phyloP scores from a whole-genome alignment of 371 early-diverging fungal species.

The Chytridium lagenaria region DNA sequence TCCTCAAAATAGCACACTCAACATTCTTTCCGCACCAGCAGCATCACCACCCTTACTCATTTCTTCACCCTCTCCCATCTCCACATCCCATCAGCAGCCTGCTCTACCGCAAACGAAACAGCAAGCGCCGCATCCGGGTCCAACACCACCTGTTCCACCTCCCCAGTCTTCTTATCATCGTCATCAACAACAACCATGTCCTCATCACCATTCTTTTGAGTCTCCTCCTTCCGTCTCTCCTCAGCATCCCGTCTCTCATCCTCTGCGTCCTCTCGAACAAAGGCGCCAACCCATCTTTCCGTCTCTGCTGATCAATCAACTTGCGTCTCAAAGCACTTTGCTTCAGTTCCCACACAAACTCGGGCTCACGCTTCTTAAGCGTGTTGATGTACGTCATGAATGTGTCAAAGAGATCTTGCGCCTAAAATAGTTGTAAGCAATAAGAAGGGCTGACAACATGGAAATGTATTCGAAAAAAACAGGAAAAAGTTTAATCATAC shows the following conservation, averaged over 20 bases:
- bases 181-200: neutral
- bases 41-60: neutral
- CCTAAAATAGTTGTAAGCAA: slow-evolving; percentile 18
- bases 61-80: neutral
- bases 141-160: too few species aligned
- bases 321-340: slow-evolving; percentile 24
- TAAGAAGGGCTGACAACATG: neutral
- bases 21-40: neutral
- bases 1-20: too few species aligned
- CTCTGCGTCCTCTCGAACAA: too few species aligned
- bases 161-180: neutral
- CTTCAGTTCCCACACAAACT: slow-evolving; percentile 35
- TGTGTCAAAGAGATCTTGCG: slow-evolving; percentile 25
- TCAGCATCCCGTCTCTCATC: too few species aligned
- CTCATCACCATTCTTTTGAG: slow-evolving; percentile 1
- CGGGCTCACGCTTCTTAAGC: slow-evolving; percentile 28
- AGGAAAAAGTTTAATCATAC: slow-evolving; percentile 20
- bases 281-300: slow-evolving; percentile 10
- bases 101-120: too few species aligned
- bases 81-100: neutral
- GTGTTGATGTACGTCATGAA: slow-evolving; percentile 33
- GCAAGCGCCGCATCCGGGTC: too few species aligned
- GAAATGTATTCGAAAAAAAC: neutral
- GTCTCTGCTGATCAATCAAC: slow-evolving; percentile 24
- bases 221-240: too few species aligned